Evolutionary conservation across 2,329 filamentous ascomycete species (phyloP).

Genomic region (Rutstroemia sydowiana): DNA sequence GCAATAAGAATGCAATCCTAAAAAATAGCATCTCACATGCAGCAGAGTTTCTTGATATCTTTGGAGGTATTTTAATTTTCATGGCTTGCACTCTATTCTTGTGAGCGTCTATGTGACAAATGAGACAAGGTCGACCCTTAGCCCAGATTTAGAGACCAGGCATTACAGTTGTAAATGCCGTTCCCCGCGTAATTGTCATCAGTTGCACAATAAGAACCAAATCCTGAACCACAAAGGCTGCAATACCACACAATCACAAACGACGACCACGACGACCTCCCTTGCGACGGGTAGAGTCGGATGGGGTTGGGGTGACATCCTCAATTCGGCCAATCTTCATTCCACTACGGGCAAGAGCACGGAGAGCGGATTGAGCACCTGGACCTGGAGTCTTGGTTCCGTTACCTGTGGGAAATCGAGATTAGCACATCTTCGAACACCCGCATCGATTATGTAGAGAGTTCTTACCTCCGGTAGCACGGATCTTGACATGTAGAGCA

Average conservation of each 20-base stretch:
- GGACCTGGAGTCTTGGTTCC: slow-evolving; percentile 99
- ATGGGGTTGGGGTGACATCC: slow-evolving; percentile 98
- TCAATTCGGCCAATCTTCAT: slow-evolving; percentile 99
- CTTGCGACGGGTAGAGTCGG: slow-evolving; percentile 99
- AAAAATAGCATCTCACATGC: neutral
- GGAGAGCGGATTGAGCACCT: slow-evolving; percentile 97
- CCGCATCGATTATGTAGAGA: neutral
- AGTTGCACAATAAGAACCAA: slow-evolving; percentile 49
- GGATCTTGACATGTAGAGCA: slow-evolving; percentile 99
- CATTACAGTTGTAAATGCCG: slow-evolving; percentile 44
- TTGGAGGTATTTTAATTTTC: slow-evolving; percentile 22
- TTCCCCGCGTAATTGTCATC: slow-evolving; percentile 62
- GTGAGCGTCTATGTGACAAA: slow-evolving; percentile 39
- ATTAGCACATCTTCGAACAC: slow-evolving; percentile 1
- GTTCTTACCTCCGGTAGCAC: slow-evolving; percentile 82
- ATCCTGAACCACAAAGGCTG: slow-evolving; percentile 20
- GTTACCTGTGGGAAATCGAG: slow-evolving; percentile 56
- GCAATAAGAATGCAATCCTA: neutral
- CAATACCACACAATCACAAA: slow-evolving; percentile 58
- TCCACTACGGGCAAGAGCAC: slow-evolving; percentile 94
- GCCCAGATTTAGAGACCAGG: slow-evolving; percentile 49
- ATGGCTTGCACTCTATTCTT: slow-evolving; percentile 23
- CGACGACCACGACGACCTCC: slow-evolving; percentile 99
- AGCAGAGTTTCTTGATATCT: neutral
- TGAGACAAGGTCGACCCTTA: slow-evolving; percentile 29